phyloP scores from a whole-genome alignment of 768 basidiomycete genomes.

The Saitozyma podzolica region DNA sequence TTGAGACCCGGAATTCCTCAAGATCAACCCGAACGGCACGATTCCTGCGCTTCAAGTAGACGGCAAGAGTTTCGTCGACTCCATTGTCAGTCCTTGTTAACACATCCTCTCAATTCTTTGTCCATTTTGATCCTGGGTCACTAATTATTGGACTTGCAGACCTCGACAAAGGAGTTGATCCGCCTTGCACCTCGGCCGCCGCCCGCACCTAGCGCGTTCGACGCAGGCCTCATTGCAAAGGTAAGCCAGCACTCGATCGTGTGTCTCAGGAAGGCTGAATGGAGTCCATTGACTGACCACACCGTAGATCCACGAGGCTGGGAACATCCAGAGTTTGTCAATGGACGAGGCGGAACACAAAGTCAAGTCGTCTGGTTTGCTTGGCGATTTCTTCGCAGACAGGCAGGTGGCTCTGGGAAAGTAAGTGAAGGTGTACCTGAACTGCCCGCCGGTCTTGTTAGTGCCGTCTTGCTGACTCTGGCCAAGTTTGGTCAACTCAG shows the following conservation, averaged over 20 bases:
- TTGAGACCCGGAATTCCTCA: conserved; percentile 44
- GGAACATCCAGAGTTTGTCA: conserved; percentile 36
- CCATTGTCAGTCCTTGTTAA: conserved; percentile 20
- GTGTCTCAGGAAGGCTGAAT: conserved; percentile 32
- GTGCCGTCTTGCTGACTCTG: too few species aligned
- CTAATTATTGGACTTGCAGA: too few species aligned
- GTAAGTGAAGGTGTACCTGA: neutral
- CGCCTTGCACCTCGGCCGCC: too few species aligned
- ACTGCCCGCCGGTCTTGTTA: too few species aligned
- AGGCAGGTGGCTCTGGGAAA: conserved; percentile 43
- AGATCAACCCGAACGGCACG: conserved; percentile 40
- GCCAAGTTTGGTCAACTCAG: conserved; percentile 18
- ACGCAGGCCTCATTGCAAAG: conserved; percentile 9
- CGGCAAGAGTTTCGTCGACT: conserved; percentile 38
- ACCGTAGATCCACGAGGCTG: conserved; percentile 42
- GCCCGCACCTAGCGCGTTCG: too few species aligned
- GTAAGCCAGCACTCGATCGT: conserved; percentile 27
- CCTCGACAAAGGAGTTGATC: too few species aligned
- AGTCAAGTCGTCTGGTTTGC: conserved; percentile 28
- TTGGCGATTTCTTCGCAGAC: conserved; percentile 39
- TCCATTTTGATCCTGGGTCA: too few species aligned
- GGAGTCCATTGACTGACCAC: conserved; percentile 36
- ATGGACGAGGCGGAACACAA: conserved; percentile 33
- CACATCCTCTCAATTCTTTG: too few species aligned
- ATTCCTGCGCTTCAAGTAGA: conserved; percentile 34